Base-by-base conservation (phyloP, 1,284 basidiomycete species). In the Austroboletus niveus region DNA sequence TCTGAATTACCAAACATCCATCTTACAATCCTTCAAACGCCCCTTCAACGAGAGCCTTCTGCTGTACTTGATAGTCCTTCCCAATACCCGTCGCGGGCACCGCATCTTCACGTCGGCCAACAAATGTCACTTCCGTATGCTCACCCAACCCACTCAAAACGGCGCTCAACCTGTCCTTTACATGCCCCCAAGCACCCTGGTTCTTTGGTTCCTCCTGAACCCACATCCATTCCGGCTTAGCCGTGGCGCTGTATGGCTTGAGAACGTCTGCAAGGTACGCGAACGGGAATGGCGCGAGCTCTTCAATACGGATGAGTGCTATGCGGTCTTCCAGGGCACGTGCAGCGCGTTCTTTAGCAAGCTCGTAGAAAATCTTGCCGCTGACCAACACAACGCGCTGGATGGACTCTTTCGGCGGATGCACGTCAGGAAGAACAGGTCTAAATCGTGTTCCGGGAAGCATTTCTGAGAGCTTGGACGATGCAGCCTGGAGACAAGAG, bases 291-390 rank as follows among this genome's bases (percentile, higher is more conserved):
- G 92, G 92, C 10, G 84, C 82, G 5, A 95, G 75, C 65, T 94
- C 92, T 63, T 94, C 93, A 51, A 94, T 65, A 12, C 92, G 82
- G 27, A 94, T 70, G 56, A 94, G 75, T 0, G 85, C 84, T 2
- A 92, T 77, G 3, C 69, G 57, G 39, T 72, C 68, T n/a, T 77
- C 71, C 22, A 83, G 63, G 2, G 71, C 72, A 0, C 76, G 77
- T 12, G 75, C 69, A 40, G 78, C 66, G 4, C 91, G 79, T 52
- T 86, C 82, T 55, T 89, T 89, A 48, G 79, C 69, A 14, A 95
- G 81, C 36, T 94, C 90, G 68, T 94, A 94, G 72, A 91, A 94
- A 10, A 94, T 71, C 72, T 95, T 95, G 24, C 93, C 93, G 0
- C 83, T 80, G 52, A 91, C 68, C 32, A 86, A 62, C 14, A 86